Evolutionary conservation across 1,284 basidiomycete genomes (phyloP).

Genomic region (Ceratobasidium sp.): DNA sequence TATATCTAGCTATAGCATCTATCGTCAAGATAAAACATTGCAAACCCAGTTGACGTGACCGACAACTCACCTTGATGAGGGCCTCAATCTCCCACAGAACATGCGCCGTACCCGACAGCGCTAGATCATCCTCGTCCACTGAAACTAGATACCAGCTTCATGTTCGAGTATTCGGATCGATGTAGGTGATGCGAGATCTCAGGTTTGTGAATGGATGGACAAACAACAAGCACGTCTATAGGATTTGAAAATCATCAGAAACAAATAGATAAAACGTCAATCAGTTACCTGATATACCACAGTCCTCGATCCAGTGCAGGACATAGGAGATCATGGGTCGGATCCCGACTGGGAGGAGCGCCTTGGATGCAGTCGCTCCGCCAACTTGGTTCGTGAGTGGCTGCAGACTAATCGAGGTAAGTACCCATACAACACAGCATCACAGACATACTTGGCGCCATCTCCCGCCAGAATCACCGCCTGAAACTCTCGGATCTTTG

Average conservation of each 20-base stretch:
- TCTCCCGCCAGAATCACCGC: constrained; percentile 87
- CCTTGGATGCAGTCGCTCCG: constrained; percentile 82
- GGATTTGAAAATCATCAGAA: background rate
- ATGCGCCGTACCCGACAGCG: constrained; percentile 70
- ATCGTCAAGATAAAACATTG: no score
- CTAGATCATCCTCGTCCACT: constrained; percentile 73
- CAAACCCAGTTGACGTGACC: background rate
- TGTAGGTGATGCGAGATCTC: constrained; percentile 84
- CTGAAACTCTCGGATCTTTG: constrained; percentile 69
- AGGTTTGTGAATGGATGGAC: constrained; percentile 76
- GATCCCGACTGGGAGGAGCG: constrained; percentile 87
- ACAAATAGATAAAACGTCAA: constrained; percentile 40
- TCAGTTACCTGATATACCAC: constrained; percentile 84
- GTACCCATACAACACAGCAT: constrained; percentile 28
- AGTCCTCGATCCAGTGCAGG: constrained; percentile 86
- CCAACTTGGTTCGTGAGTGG: constrained; percentile 77
- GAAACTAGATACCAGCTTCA: constrained; percentile 78
- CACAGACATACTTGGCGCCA: constrained; percentile 77
- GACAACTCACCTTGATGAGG: constrained; percentile 64
- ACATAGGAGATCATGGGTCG: constrained; percentile 87
- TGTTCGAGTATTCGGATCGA: constrained; percentile 67
- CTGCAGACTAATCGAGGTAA: constrained; percentile 61
- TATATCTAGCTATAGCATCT: constrained; percentile 73
- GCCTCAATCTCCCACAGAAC: constrained; percentile 74
- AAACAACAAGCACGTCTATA: constrained; percentile 85